Evolutionary conservation across 305 asterid species (phyloP).

Genomic region (Fraxinus velutina): DNA sequence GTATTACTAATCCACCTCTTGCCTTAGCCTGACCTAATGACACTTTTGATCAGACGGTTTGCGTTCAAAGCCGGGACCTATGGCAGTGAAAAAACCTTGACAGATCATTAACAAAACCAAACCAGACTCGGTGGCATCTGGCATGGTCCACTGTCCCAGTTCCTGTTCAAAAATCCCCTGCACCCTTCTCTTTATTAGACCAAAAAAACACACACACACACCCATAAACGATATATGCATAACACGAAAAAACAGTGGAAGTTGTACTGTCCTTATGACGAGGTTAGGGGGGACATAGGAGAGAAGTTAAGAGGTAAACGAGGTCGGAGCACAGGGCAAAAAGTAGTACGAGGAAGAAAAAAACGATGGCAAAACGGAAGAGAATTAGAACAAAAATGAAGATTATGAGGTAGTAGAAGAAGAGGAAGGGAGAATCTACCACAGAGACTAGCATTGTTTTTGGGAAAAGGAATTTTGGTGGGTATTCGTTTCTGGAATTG

Average conservation of each 20-base stretch:
- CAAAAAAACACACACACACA: background rate
- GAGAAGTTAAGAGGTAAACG: conserved; percentile 20
- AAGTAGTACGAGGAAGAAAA: conserved; percentile 30
- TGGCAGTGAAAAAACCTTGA: background rate
- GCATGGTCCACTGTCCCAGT: background rate
- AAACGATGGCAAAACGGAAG: conserved; percentile 23
- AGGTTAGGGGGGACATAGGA: conserved; percentile 31
- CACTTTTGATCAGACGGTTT: background rate
- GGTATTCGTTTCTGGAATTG: background rate
- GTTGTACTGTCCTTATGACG: background rate
- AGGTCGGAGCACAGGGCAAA: conserved; percentile 28
- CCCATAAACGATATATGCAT: background rate
- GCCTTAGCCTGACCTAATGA: background rate
- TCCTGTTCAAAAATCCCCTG: background rate
- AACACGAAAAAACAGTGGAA: background rate
- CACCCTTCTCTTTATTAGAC: background rate
- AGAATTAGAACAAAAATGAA: conserved; percentile 22
- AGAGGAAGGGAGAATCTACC: conserved; percentile 15
- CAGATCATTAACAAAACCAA: background rate
- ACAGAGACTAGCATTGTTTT: background rate
- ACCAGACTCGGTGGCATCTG: background rate
- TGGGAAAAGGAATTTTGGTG: background rate
- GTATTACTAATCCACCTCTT: background rate
- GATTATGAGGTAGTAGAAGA: conserved; percentile 10
- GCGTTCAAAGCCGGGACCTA: background rate